Base-by-base conservation (phyloP, 2,329 filamentous ascomycete species). In the Ceratocystis variospora region DNA sequence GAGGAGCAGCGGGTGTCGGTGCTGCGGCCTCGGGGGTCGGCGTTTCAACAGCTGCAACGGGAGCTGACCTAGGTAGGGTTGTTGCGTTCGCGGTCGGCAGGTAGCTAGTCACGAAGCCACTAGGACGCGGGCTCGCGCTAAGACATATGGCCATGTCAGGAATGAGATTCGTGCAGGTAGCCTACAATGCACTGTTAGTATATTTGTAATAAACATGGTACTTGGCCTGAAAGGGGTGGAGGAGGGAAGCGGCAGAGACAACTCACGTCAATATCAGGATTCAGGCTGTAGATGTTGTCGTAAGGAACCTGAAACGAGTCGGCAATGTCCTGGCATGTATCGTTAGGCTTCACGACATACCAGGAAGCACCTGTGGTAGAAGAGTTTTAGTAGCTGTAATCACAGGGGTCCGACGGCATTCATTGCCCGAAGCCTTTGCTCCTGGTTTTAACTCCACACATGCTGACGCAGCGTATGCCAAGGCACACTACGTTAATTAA, bases 251-350 rank as follows among this genome's bases (percentile, higher is more conserved):
- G 8, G 19, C 3, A 12, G n/a, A 8, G 7, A 25, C 7, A 17
- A 59, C 63, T 45, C 65, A 67, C 66, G 25, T 68, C 46, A 22
- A 66, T 68, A 22, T 57, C 33, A 15, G 64, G 45, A 62, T 68
- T 68, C 17, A 66, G 33, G 3, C 12, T 45, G 31, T 46, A 68
- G 1, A 68, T 28, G 5, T 50, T 57, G 33, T 66, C 53, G 53
- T 66, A 57, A 5, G 67, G 44, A 8, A 64, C 17, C 44, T 45
- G n/a, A 28, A 61, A 46, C 22, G 61, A 31, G 10, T 55, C 37
- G 19, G 62, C n/a, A 44, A 68, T 68, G 1, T 17, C 55, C 19
- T 63, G 45, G 61, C 67, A 68, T n/a, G 64, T 68, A 41, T 68
- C 64, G 19, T 64, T 64, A 4, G n/a, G 8, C 48, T 68, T 22